A percentile compares a stretch with the other conserved stretches of the same genome.
Conservation (phyloP, 2,329 filamentous ascomycete species). For the Fusarium nanum region DNA sequence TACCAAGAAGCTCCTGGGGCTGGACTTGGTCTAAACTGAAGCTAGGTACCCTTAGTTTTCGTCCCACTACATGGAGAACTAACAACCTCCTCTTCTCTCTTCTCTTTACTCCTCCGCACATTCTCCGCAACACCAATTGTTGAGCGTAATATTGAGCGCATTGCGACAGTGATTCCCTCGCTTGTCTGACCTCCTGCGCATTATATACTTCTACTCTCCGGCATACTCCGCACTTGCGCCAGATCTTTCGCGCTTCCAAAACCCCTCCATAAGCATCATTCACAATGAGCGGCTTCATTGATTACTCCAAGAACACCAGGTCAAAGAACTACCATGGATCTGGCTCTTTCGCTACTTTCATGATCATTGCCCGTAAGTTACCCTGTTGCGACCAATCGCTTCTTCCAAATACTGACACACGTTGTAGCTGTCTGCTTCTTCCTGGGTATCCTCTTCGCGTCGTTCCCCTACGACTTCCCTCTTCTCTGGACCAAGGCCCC, state of each 20-base stretch:
- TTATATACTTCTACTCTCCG: neutral
- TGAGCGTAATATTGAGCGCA: constrained; percentile 13
- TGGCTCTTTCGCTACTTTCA: constrained; percentile 90
- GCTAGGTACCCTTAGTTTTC: constrained; percentile 21
- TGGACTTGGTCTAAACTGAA: neutral
- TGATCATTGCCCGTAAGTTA: constrained; percentile 91
- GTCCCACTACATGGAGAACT: constrained; percentile 11
- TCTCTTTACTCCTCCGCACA: constrained; percentile 22
- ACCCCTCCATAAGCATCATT: constrained; percentile 34
- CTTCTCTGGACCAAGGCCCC: constrained; percentile 81
- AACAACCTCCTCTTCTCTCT: constrained; percentile 26
- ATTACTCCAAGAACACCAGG: constrained; percentile 68
- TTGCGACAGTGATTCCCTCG: constrained; percentile 13
- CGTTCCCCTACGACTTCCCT: constrained; percentile 95
- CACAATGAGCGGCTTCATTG: constrained; percentile 56
- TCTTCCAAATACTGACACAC: constrained; percentile 5
- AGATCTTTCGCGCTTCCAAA: constrained; percentile 20
- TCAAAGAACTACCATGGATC: constrained; percentile 69
- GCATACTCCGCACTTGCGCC: constrained; percentile 16
- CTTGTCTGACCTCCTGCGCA: constrained; percentile 8
- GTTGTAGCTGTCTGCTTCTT: constrained; percentile 88
- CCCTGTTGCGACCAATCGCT: constrained; percentile 13
- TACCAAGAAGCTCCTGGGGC: neutral
- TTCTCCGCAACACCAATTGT: constrained; percentile 4
- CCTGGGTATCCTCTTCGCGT: constrained; percentile 96